Conservation (phyloP, 352 stramenopile species). For the Phytophthora megakarya region DNA sequence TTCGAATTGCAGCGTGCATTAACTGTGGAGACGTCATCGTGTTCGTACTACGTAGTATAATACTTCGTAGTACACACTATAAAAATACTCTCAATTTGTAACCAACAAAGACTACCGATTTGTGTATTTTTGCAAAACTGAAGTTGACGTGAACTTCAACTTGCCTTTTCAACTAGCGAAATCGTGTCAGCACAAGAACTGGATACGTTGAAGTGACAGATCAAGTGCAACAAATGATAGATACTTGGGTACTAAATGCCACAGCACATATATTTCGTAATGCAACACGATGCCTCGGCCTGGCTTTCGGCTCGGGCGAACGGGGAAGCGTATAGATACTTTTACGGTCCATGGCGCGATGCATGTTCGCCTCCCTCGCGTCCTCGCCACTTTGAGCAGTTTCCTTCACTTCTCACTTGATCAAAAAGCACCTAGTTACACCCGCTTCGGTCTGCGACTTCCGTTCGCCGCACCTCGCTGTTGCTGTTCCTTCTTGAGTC, state of each 20-base stretch:
- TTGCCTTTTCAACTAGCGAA: conserved; percentile 22
- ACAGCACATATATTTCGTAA: conserved; percentile 49
- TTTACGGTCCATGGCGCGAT: conserved; percentile 37
- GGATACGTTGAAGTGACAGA: conserved; percentile 7
- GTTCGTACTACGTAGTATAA: neutral
- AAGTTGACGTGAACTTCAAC: conserved; percentile 35
- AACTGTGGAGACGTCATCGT: conserved; percentile 26
- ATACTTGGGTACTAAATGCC: conserved; percentile 23
- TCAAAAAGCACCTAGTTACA: conserved; percentile 25
- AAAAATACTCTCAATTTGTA: conserved; percentile 4
- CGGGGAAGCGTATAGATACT: conserved; percentile 43
- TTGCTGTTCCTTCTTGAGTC: conserved; percentile 64
- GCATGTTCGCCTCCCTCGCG: conserved; percentile 34
- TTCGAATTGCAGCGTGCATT: conserved; percentile 22
- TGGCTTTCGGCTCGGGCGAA: conserved; percentile 14
- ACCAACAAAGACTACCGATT: conserved; percentile 12
- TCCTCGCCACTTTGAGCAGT: conserved; percentile 20
- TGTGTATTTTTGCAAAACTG: too few relatives aligned
- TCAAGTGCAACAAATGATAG: neutral
- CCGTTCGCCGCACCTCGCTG: conserved; percentile 29
- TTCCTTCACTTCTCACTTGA: conserved; percentile 23
- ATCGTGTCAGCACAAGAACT: conserved; percentile 10
- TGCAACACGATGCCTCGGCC: conserved; percentile 39
- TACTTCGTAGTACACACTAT: too few relatives aligned
- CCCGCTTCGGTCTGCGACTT: conserved; percentile 33